phyloP scores from a whole-genome alignment of 805 yeast genomes.

The Nakazawaea anatomiae region DNA sequence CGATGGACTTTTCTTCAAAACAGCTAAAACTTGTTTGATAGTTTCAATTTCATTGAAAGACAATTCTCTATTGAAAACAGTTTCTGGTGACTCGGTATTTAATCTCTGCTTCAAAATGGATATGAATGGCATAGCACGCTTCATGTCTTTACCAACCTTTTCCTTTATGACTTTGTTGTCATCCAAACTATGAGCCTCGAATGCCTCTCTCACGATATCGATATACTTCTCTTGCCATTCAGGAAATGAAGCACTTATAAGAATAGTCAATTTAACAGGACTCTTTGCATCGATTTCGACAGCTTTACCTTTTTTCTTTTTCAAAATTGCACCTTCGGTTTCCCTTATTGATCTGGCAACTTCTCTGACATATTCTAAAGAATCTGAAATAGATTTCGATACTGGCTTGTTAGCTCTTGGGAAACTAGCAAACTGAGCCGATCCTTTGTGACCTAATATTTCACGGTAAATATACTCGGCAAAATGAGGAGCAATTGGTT shows the following conservation, averaged over 20 bases:
- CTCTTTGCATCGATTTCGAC: constrained; percentile 67
- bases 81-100: constrained; percentile 58
- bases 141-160: constrained; percentile 81
- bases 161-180: constrained; percentile 62
- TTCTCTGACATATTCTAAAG: constrained; percentile 74
- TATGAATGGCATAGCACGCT: constrained; percentile 97
- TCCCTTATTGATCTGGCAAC: constrained; percentile 85
- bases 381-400: constrained; percentile 53
- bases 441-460: constrained; percentile 54
- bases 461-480: constrained; percentile 88
- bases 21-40: constrained; percentile 48
- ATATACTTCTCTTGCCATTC: constrained; percentile 59
- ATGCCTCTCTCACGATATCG: constrained; percentile 68
- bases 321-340: constrained; percentile 81
- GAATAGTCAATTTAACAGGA: constrained; percentile 70
- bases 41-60: constrained; percentile 72
- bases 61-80: constrained; percentile 86
- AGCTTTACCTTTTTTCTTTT: constrained; percentile 79
- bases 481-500: constrained; percentile 96
- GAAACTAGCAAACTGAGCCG: constrained; percentile 74
- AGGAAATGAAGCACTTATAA: constrained; percentile 74
- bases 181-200: constrained; percentile 55
- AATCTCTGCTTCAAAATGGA: constrained; percentile 80
- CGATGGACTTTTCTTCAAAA: constrained; percentile 61
- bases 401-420: constrained; percentile 71